Base-by-base conservation (phyloP, 768 basidiomycete genomes). In the Trichaptum fuscoviolaceum region DNA sequence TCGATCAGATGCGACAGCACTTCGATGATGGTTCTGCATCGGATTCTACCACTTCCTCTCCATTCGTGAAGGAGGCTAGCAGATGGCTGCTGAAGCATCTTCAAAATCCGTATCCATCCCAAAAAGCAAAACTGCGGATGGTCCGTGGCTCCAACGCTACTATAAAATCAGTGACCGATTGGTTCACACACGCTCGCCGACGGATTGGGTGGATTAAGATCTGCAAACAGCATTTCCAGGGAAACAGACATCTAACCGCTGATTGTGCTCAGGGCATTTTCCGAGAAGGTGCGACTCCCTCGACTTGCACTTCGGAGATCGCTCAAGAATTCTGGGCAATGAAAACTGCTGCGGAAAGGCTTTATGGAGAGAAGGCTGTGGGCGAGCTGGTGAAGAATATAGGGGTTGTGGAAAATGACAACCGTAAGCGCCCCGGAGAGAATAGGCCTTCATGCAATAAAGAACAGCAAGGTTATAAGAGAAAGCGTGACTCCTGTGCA, bases 21-120 rank as follows among this genome's bases (percentile, higher is more conserved):
- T n/a, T n/a, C n/a, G n/a, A n/a, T n/a, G n/a, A n/a, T n/a, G n/a
- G n/a, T n/a, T n/a, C n/a, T n/a, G n/a, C n/a, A n/a, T n/a, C n/a
- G n/a, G n/a, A n/a, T n/a, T n/a, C n/a, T n/a, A n/a, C n/a, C n/a
- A n/a, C n/a, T n/a, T n/a, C n/a, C n/a, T n/a, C n/a, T n/a, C n/a
- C n/a, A n/a, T n/a, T n/a, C n/a, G n/a, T n/a, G n/a, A n/a, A n/a
- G n/a, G n/a, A n/a, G n/a, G n/a, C n/a, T n/a, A n/a, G n/a, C 15
- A 24, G 23, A 61, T 87, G 85, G 84, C 69, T 86, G 1, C 24
- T 83, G 0, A 58, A 71, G 0, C 81, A 87, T 59, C 63, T 87
- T 0, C 80, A 84, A 59, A 79, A 85, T 67, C 86, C 86, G 0
- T 87, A 87, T 65, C 86, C 86, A 0, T 69, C 77, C 0, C 67